Evolutionary conservation across 2,329 filamentous ascomycete genomes (phyloP).

Genomic region (Bimuria novae-zelandiae): DNA sequence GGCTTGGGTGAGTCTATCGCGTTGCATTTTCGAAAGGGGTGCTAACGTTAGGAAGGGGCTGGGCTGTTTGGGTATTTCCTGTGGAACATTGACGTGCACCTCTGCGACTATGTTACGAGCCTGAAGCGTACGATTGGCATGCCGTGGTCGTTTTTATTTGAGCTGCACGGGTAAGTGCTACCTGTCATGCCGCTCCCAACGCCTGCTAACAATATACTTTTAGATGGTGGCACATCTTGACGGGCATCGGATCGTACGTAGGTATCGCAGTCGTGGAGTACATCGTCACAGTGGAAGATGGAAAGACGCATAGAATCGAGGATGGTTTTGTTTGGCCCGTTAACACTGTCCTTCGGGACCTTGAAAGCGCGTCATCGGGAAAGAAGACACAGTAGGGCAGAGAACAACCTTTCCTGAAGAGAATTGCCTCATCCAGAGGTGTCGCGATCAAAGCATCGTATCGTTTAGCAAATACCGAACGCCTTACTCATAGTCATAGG

Average conservation of each 20-base stretch:
- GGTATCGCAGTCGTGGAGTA: conserved; percentile 47
- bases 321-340: conserved; percentile 46
- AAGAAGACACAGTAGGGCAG: conserved; percentile 18
- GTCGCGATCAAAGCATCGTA: not conserved
- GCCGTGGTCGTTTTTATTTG: conserved; percentile 61
- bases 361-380: conserved; percentile 18
- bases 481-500: not conserved
- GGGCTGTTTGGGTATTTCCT: conserved; percentile 57
- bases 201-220: not conserved
- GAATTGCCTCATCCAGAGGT: not conserved
- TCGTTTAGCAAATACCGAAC: not conserved
- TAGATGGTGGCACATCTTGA: conserved; percentile 67
- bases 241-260: conserved; percentile 57
- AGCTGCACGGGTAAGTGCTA: conserved; percentile 56
- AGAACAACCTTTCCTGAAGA: not conserved
- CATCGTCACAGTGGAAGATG: conserved; percentile 39
- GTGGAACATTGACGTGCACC: conserved; percentile 63
- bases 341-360: conserved; percentile 32
- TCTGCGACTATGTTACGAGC: conserved; percentile 55
- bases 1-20: conserved; percentile 28
- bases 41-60: conserved; percentile 34
- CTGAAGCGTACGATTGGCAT: conserved; percentile 55
- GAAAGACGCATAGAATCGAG: conserved; percentile 28
- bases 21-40: not conserved
- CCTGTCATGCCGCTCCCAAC: not conserved